A percentile compares a stretch with the other conserved stretches of the same genome.
These are phyloP conservation scores for Taiozyma sp. DNA, from an alignment of 1,139 yeast species.

Conservation along the genomic window DNA sequence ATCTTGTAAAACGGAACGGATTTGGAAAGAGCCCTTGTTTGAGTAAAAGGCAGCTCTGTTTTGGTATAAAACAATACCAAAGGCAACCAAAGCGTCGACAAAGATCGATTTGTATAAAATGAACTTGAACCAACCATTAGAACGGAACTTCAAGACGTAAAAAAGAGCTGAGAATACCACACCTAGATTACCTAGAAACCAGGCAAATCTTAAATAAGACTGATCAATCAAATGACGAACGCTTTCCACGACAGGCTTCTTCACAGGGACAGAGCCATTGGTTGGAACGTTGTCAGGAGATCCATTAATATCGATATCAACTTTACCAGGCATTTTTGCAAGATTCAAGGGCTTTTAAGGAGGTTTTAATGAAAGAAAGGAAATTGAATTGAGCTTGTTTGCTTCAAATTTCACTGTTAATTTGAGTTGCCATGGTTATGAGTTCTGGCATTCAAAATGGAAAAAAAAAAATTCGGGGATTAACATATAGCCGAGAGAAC, in stretches of 20 bases:
- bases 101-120: slow-evolving; percentile 58
- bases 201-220: slow-evolving; percentile 27
- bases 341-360: neutral
- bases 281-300: neutral
- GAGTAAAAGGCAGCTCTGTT: slow-evolving; percentile 10
- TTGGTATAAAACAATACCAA: slow-evolving; percentile 72
- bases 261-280: neutral
- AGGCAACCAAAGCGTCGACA: slow-evolving; percentile 63
- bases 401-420: neutral
- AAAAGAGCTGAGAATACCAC: slow-evolving; percentile 52
- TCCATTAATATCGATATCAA: neutral
- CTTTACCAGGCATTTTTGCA: neutral
- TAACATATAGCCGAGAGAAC: too few species aligned
- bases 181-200: slow-evolving; percentile 57
- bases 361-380: neutral
- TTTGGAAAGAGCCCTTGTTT: slow-evolving; percentile 14
- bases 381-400: neutral
- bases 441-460: neutral
- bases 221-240: slow-evolving; percentile 14
- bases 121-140: slow-evolving; percentile 29
- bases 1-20: slow-evolving; percentile 39
- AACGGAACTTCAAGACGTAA: slow-evolving; percentile 45
- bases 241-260: neutral
- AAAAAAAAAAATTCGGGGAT: neutral
- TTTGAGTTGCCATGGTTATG: neutral